Evolutionary conservation across 2,329 filamentous ascomycete genomes (phyloP), one percentile per base, ranked within the genome.

Genomic region (Cladosporium halotolerans): DNA sequence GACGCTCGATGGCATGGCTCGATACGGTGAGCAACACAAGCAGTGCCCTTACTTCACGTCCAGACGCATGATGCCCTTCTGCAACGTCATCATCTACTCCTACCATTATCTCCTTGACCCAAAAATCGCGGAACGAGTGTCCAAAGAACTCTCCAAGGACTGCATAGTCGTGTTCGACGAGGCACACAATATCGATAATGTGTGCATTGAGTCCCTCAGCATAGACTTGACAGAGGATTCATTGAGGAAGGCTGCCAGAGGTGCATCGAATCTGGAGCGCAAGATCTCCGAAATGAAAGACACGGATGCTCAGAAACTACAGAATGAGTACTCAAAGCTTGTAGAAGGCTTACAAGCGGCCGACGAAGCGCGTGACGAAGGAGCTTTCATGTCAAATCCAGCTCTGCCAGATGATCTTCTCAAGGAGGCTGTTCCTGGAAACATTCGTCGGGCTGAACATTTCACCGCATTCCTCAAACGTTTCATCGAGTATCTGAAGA

Each of bases 61-160:
- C 11, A 81, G 93, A 55, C 84, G 93, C 59, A 99, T 99, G 93
- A 97, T 99, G 92, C 86, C 93, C 64, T 97, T 91, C 67, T 99
- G 93, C 79, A 97, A 99, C 68, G 90, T 99, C 66, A 96, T 99
- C 66, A 99, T 99, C 61, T 99, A 99, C 74, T 99, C 93, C 0
- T 99, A 99, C 67, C 93, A 99, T 71, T 99, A 99, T 66, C 81
- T 99, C 3, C 81, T 99, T 13, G 95, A 99, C 64, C 93, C 93
- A 2, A 99, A 99, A 69, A 99, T 99, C 63, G 93, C 93, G 10
- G 93, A 99, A 67, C 73, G 92, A 54, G 91, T 97, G 2, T 97
- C 93, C 0, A 90, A 87, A 69, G 93, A 99, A 65, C 81, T 99
- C 9, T 96, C 93, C 0, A 96, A 96, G 63, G 95, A 99, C 69